These are phyloP conservation scores for Pontederia crassipes DNA, from an alignment of 176 grass and related monocot genomes.

Conservation along the genomic window DNA sequence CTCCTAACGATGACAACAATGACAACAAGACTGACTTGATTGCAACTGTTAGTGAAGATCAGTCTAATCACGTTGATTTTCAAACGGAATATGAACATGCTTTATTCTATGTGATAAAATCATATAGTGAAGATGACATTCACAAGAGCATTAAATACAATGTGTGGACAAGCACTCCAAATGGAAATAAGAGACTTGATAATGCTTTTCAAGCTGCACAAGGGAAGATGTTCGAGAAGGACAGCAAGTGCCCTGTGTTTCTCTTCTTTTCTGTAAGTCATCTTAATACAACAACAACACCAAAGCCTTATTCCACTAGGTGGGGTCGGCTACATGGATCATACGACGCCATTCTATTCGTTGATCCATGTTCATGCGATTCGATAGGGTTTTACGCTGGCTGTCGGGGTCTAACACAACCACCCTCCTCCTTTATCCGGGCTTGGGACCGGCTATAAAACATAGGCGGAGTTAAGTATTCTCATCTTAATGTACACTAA, in stretches of 20 bases:
- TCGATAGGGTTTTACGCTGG: too few relatives aligned
- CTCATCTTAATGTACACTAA: background rate
- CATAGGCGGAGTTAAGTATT: too few relatives aligned
- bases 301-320: too few relatives aligned
- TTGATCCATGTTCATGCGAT: too few relatives aligned
- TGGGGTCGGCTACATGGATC: too few relatives aligned
- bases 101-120: constrained; percentile 94
- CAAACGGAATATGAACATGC: constrained; percentile 63
- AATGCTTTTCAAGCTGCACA: constrained; percentile 68
- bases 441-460: too few relatives aligned
- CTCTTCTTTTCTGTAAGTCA: constrained; percentile 90
- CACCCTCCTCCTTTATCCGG: too few relatives aligned
- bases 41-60: constrained; percentile 32
- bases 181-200: constrained; percentile 92
- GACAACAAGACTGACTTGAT: constrained; percentile 13
- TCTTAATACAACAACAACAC: background rate
- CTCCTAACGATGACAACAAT: constrained; percentile 13
- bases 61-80: constrained; percentile 65
- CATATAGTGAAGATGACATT: constrained; percentile 94
- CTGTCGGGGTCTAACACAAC: too few relatives aligned
- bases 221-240: constrained; percentile 60
- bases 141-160: constrained; percentile 96
- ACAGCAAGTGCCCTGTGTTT: constrained; percentile 57
- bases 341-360: too few relatives aligned
- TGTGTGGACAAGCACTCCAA: constrained; percentile 94